A percentile compares a stretch with the other conserved stretches of the same genome.
These are phyloP conservation scores for Calvatia gigantea DNA, from an alignment of 768 basidiomycete genomes.

Conservation along the genomic window DNA sequence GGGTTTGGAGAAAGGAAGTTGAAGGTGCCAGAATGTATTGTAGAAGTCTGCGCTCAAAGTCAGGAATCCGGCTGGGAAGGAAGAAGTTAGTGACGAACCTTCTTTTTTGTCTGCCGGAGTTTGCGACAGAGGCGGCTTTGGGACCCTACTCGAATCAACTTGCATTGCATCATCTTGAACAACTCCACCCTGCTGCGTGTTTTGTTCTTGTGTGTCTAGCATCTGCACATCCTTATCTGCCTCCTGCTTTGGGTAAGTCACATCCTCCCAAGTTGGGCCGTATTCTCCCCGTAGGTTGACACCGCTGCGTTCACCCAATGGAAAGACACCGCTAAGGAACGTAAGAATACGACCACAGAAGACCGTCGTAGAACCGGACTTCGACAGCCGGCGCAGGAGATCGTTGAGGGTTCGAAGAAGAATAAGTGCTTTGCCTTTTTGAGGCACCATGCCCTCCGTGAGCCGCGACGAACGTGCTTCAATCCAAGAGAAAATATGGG, in stretches of 20 bases:
- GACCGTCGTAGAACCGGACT: constrained; percentile 78
- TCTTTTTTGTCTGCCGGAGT: constrained; percentile 51
- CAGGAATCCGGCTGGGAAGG: not conserved
- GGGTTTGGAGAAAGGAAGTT: constrained; percentile 81
- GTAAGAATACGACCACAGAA: constrained; percentile 89
- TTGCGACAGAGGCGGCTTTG: constrained; percentile 19
- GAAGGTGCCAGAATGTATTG: constrained; percentile 86
- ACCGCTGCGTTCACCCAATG: constrained; percentile 84
- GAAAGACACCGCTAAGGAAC: constrained; percentile 83
- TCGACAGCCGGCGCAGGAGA: constrained; percentile 80
- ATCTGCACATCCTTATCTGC: constrained; percentile 28
- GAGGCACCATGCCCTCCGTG: constrained; percentile 75
- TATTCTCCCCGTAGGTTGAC: constrained; percentile 91
- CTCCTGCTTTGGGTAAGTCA: constrained; percentile 31
- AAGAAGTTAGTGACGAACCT: constrained; percentile 31
- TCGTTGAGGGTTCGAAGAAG: constrained; percentile 86
- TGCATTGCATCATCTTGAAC: constrained; percentile 51
- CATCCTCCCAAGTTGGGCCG: constrained; percentile 74
- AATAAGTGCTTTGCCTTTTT: constrained; percentile 85
- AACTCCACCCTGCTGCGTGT: constrained; percentile 18
- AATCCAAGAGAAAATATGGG: constrained; percentile 86
- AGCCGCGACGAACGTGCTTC: constrained; percentile 67
- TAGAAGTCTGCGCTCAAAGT: constrained; percentile 61
- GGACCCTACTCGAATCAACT: constrained; percentile 44
- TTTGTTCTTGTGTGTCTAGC: constrained; percentile 19